Conservation (phyloP, 2,329 filamentous ascomycete species). For the Ceratocystis ficicola region DNA sequence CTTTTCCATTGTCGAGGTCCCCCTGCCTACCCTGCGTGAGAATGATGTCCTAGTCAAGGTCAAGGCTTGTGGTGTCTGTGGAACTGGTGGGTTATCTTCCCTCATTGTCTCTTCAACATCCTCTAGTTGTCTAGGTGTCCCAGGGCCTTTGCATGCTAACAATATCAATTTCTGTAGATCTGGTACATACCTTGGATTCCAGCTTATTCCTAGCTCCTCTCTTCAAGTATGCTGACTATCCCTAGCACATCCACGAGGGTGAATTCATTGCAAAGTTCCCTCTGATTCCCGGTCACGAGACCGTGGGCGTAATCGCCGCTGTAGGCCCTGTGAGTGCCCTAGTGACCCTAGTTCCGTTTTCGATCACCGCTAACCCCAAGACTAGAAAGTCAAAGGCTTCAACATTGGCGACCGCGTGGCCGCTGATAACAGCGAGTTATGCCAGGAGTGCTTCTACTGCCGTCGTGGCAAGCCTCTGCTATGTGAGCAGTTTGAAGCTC, state of each 20-base stretch:
- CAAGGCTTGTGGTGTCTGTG: slow-evolving; percentile 54
- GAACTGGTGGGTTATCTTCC: slow-evolving; percentile 36
- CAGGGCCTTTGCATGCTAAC: slow-evolving; percentile 14
- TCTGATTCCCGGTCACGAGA: slow-evolving; percentile 56
- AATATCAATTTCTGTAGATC: slow-evolving; percentile 28
- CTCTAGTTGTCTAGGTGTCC: not conserved
- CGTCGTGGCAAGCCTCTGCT: slow-evolving; percentile 54
- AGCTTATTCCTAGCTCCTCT: not conserved
- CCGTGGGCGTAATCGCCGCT: slow-evolving; percentile 51
- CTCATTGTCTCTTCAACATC: not conserved
- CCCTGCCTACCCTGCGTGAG: slow-evolving; percentile 47
- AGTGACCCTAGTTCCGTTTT: not conserved
- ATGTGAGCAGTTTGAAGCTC: slow-evolving; percentile 56
- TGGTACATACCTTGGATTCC: slow-evolving; percentile 27
- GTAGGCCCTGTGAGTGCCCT: slow-evolving; percentile 33
- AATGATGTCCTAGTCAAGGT: slow-evolving; percentile 54
- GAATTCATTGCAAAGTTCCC: slow-evolving; percentile 55
- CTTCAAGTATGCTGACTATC: not conserved
- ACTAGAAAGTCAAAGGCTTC: slow-evolving; percentile 45
- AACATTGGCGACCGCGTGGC: slow-evolving; percentile 51
- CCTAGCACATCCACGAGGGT: slow-evolving; percentile 51
- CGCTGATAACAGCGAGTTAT: slow-evolving; percentile 54
- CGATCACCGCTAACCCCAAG: not conserved
- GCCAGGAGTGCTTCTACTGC: slow-evolving; percentile 63
- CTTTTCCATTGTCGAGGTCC: slow-evolving; percentile 49